A percentile compares a stretch with the other conserved stretches of the same genome.
These are phyloP conservation scores for Eucalyptus erythrocorys DNA, from an alignment of 345 rosid genomes.

Conservation along the genomic window DNA sequence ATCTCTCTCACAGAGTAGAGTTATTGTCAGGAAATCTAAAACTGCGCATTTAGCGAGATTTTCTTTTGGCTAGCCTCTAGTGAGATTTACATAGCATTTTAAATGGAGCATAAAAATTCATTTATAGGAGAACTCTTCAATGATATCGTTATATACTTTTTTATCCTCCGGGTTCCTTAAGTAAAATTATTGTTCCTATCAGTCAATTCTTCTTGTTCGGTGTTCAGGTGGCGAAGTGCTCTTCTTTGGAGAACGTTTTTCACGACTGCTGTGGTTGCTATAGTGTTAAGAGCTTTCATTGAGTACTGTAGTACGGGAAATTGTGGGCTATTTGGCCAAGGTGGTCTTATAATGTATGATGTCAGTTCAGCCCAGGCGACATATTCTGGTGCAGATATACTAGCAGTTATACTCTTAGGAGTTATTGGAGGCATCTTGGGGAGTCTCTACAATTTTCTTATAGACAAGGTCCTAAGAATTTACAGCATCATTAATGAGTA, in stretches of 20 bases:
- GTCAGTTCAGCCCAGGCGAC: constrained; percentile 24
- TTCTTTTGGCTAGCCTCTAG: not conserved
- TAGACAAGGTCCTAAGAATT: constrained; percentile 53
- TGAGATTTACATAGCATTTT: not conserved
- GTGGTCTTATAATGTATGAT: constrained; percentile 66
- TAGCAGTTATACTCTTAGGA: constrained; percentile 48
- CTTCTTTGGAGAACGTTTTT: constrained; percentile 75
- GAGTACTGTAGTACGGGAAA: constrained; percentile 33
- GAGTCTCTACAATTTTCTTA: constrained; percentile 42
- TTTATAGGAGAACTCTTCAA: not conserved
- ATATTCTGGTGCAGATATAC: constrained; percentile 35
- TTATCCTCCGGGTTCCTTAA: not conserved
- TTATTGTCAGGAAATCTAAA: not conserved
- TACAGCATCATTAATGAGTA: constrained; percentile 66
- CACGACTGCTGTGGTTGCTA: constrained; percentile 69
- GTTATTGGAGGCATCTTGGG: constrained; percentile 52
- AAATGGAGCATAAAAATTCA: not conserved
- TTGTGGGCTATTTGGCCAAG: constrained; percentile 58
- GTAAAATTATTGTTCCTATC: not conserved
- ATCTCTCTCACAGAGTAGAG: not conserved
- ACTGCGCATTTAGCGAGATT: not conserved
- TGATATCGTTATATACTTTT: not conserved
- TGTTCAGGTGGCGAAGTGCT: constrained; percentile 62
- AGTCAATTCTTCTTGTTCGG: not conserved
- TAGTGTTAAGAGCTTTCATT: constrained; percentile 46